These are phyloP conservation scores for Detonula confervacea DNA, from an alignment of 352 stramenopile genomes.

Conservation along the genomic window DNA sequence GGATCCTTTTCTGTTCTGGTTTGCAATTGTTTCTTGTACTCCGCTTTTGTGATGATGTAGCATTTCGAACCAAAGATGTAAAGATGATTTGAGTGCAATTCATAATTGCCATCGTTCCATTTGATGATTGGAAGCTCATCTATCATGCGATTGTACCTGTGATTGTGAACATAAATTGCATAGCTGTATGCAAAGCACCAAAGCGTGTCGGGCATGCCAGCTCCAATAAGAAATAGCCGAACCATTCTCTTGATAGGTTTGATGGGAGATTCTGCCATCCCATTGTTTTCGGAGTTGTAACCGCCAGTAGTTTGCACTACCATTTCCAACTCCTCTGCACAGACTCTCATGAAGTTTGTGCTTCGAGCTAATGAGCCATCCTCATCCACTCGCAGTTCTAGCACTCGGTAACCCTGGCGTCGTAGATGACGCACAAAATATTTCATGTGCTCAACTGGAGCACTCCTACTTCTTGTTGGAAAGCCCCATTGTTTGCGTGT, in stretches of 20 bases:
- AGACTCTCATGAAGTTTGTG: slow-evolving; percentile 17
- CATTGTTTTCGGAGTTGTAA: slow-evolving; percentile 25
- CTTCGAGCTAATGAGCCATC: slow-evolving; percentile 16
- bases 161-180: slow-evolving; percentile 2
- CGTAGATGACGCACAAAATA: slow-evolving; percentile 30
- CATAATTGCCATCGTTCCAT: slow-evolving; percentile 3
- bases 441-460: slow-evolving; percentile 21
- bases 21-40: slow-evolving; percentile 13
- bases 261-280: slow-evolving; percentile 23
- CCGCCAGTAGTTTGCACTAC: slow-evolving; percentile 23
- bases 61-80: slow-evolving; percentile 30
- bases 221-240: slow-evolving; percentile 15
- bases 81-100: slow-evolving; percentile 4
- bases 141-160: slow-evolving; percentile 10
- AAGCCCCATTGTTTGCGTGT: slow-evolving; percentile 31
- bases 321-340: slow-evolving; percentile 3
- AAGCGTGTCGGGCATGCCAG: slow-evolving; percentile 1
- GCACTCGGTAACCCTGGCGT: slow-evolving; percentile 1
- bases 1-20: slow-evolving; percentile 12
- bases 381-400: slow-evolving; percentile 12
- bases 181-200: slow-evolving; percentile 20
- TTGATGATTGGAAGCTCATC: slow-evolving; percentile 8
- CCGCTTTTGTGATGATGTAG: slow-evolving; percentile 9
- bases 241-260: slow-evolving; percentile 19
- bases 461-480: slow-evolving; percentile 14